phyloP scores from a whole-genome alignment of 2,329 filamentous ascomycete genomes.

The Arthrobotrys megalospora region DNA sequence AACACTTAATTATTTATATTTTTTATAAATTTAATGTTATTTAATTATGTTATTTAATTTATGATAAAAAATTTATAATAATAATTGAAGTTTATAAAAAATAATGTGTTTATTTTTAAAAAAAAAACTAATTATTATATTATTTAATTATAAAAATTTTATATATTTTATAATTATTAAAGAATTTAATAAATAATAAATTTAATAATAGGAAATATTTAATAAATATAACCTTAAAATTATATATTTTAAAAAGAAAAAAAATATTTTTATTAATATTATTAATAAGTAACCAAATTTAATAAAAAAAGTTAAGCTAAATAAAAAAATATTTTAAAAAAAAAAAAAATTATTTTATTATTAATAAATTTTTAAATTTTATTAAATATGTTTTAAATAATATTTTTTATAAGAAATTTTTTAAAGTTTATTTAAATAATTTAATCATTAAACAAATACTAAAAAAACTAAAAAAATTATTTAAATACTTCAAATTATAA shows the following conservation, averaged over 20 bases:
- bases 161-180: conserved; percentile 1
- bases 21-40: background rate
- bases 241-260: background rate
- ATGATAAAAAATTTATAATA: background rate
- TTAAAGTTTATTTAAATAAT: background rate
- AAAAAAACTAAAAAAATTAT: background rate
- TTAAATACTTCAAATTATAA: background rate
- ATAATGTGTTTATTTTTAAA: background rate
- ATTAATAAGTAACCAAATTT: background rate
- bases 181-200: background rate
- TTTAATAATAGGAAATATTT: background rate
- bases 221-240: conserved; percentile 11
- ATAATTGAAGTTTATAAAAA: background rate
- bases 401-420: background rate
- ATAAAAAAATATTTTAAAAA: background rate
- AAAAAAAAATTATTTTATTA: background rate
- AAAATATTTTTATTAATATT: background rate
- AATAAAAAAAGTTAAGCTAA: background rate
- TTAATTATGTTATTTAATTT: background rate
- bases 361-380: conserved; percentile 4
- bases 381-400: background rate
- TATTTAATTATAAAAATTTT: conserved; percentile 1
- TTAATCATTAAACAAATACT: background rate
- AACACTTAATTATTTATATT: background rate
- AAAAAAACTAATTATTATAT: background rate